Conservation (phyloP, 768 basidiomycete genomes). For the Suillus spraguei region DNA sequence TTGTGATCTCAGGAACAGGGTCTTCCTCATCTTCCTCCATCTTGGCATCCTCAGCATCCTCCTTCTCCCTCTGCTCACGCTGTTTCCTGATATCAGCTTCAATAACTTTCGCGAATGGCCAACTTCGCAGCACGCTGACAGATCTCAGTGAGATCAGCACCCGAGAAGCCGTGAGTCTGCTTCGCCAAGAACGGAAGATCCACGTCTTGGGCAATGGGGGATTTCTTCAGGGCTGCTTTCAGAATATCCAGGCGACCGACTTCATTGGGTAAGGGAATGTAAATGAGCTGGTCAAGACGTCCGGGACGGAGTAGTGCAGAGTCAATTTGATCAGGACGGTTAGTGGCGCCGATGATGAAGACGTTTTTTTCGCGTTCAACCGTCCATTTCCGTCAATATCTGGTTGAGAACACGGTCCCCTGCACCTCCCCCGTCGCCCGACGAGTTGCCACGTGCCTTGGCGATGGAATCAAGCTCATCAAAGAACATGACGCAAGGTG, state of each 20-base stretch:
- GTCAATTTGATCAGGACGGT: conserved; percentile 96
- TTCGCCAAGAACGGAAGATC: conserved; percentile 86
- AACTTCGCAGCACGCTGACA: conserved; percentile 97
- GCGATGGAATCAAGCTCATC: conserved; percentile 99
- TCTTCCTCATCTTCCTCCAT: conserved; percentile 79
- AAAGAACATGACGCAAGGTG: conserved; percentile 99
- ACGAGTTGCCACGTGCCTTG: conserved; percentile 85
- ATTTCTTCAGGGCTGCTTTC: conserved; percentile 88
- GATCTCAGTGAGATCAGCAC: conserved; percentile 99
- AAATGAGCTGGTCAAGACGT: conserved; percentile 98
- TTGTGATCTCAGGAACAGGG: conserved; percentile 87
- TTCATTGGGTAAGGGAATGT: conserved; percentile 98
- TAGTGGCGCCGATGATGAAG: conserved; percentile 98
- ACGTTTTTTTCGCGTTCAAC: conserved; percentile 99
- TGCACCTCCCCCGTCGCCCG: conserved; percentile 93
- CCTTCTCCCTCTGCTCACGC: conserved; percentile 80
- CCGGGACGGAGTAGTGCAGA: conserved; percentile 93
- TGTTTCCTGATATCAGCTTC: conserved; percentile 84
- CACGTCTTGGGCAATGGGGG: conserved; percentile 84
- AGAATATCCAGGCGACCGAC: conserved; percentile 89
- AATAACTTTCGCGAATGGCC: conserved; percentile 93
- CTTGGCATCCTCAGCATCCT: conserved; percentile 72
- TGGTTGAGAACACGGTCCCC: conserved; percentile 98
- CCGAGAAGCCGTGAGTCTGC: conserved; percentile 96
- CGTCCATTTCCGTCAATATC: conserved; percentile 97